Percentiles rank a stretch among this genome's conserved stretches.
Conservation (phyloP, 1,139 yeast genomes). For the Protomyces arabidopsidicola region DNA sequence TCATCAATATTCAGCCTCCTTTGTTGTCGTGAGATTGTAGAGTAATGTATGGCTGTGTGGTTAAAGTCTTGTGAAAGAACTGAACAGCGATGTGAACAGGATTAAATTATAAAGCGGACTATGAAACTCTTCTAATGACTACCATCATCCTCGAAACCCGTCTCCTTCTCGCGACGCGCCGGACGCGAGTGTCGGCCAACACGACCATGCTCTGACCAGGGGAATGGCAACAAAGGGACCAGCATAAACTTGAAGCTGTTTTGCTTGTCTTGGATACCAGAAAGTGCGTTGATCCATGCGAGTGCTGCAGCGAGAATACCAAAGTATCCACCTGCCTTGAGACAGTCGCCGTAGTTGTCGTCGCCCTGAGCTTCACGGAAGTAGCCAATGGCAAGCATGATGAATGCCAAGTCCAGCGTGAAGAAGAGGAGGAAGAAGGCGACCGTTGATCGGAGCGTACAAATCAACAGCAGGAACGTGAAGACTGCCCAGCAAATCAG, state of each 20-base stretch:
- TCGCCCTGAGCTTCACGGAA: constrained; percentile 39
- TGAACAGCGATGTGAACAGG: too few relatives aligned
- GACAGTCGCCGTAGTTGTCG: constrained; percentile 39
- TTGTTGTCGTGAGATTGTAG: too few relatives aligned
- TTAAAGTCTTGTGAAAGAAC: too few relatives aligned
- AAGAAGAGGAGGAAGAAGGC: constrained; percentile 68
- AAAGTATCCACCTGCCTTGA: constrained; percentile 72
- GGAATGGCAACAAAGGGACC: constrained; percentile 26
- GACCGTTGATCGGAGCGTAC: constrained; percentile 74
- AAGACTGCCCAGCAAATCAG: constrained; percentile 76
- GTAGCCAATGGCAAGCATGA: constrained; percentile 61
- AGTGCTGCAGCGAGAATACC: constrained; percentile 74
- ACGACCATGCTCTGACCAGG: constrained; percentile 29
- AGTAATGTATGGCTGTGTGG: too few relatives aligned
- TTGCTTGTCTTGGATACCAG: constrained; percentile 74
- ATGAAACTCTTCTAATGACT: too few relatives aligned
- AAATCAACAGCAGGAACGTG: constrained; percentile 59
- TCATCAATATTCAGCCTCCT: too few relatives aligned
- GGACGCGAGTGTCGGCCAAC: constrained; percentile 17
- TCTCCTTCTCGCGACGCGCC: constrained; percentile 19
- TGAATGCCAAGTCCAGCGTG: constrained; percentile 60
- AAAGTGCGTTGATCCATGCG: constrained; percentile 88
- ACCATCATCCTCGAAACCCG: not conserved
- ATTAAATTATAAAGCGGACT: too few relatives aligned
- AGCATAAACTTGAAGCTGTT: constrained; percentile 39